Percentiles rank a stretch among this genome's conserved stretches.
These are phyloP conservation scores for Botrytis cinerea DNA, from an alignment of 2,329 filamentous ascomycete genomes.

Conservation along the genomic window DNA sequence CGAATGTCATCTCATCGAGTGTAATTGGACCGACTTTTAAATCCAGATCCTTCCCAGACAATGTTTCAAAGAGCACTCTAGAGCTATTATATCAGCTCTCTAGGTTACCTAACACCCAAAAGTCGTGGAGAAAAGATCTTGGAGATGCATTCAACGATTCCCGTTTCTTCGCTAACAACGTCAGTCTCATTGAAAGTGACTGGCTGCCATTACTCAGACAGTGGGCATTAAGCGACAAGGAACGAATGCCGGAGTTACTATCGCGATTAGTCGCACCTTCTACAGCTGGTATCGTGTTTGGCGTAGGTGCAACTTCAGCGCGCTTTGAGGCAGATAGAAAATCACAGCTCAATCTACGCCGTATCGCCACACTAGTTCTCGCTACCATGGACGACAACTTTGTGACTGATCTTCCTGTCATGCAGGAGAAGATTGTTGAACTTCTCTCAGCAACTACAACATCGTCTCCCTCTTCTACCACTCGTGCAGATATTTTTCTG, in stretches of 20 bases:
- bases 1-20: slow-evolving; percentile 78
- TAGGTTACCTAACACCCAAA: slow-evolving; percentile 76
- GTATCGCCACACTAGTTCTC: slow-evolving; percentile 77
- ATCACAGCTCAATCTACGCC: slow-evolving; percentile 84
- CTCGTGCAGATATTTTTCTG: slow-evolving; percentile 87
- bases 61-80: slow-evolving; percentile 71
- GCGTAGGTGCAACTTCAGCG: slow-evolving; percentile 93
- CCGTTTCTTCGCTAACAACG: slow-evolving; percentile 75
- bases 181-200: slow-evolving; percentile 65
- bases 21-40: slow-evolving; percentile 81
- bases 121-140: slow-evolving; percentile 91
- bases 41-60: slow-evolving; percentile 84
- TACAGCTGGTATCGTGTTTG: slow-evolving; percentile 95
- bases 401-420: slow-evolving; percentile 68
- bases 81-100: slow-evolving; percentile 75
- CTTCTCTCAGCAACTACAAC: slow-evolving; percentile 79
- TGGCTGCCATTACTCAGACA: slow-evolving; percentile 86
- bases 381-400: slow-evolving; percentile 78
- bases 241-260: slow-evolving; percentile 79
- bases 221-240: slow-evolving; percentile 84
- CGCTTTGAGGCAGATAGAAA: slow-evolving; percentile 92
- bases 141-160: slow-evolving; percentile 88
- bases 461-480: slow-evolving; percentile 88
- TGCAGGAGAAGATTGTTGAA: slow-evolving; percentile 85
- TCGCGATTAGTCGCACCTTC: slow-evolving; percentile 79